phyloP scores from a whole-genome alignment of 2,329 filamentous ascomycete species.

The Ceratocystis destructans region DNA sequence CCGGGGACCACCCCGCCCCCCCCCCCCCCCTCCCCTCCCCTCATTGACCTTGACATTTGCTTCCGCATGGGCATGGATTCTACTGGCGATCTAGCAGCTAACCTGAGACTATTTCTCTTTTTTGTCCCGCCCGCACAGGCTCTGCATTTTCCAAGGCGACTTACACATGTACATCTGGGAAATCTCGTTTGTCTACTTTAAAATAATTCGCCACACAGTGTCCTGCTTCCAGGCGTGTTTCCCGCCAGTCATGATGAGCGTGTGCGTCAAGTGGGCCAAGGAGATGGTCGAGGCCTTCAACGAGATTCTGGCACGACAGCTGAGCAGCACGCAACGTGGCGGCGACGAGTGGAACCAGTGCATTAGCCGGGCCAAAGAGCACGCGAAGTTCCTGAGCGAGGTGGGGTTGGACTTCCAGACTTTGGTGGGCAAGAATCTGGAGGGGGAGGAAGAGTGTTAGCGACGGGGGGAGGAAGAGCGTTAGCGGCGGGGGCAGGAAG shows the following conservation, averaged over 20 bases:
- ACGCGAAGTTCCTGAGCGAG: slow-evolving; percentile 65
- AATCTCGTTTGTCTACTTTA: slow-evolving; percentile 90
- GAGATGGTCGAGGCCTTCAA: slow-evolving; percentile 89
- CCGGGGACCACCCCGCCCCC: no score
- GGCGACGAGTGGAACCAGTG: slow-evolving; percentile 69
- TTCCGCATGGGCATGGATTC: neutral
- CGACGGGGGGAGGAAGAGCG: no score
- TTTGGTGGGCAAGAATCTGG: slow-evolving; percentile 52
- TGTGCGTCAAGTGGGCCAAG: slow-evolving; percentile 97
- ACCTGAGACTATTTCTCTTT: neutral
- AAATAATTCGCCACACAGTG: slow-evolving; percentile 84
- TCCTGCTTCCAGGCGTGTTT: slow-evolving; percentile 80
- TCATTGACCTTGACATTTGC: neutral
- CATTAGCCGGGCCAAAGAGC: slow-evolving; percentile 65
- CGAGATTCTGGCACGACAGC: slow-evolving; percentile 61
- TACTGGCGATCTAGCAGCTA: neutral
- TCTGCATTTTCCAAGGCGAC: slow-evolving; percentile 91
- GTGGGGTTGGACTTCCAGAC: slow-evolving; percentile 84
- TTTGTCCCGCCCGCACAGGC: slow-evolving; percentile 35
- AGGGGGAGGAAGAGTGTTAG: slow-evolving; percentile 20
- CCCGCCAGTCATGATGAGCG: slow-evolving; percentile 73
- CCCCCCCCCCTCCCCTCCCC: no score
- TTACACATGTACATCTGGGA: slow-evolving; percentile 90
- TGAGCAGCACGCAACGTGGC: slow-evolving; percentile 71
- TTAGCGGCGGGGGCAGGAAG: no score